These are phyloP conservation scores for Chlamydomonas sphaeroides DNA, from an alignment of 139 green algal genomes.

Conservation along the genomic window DNA sequence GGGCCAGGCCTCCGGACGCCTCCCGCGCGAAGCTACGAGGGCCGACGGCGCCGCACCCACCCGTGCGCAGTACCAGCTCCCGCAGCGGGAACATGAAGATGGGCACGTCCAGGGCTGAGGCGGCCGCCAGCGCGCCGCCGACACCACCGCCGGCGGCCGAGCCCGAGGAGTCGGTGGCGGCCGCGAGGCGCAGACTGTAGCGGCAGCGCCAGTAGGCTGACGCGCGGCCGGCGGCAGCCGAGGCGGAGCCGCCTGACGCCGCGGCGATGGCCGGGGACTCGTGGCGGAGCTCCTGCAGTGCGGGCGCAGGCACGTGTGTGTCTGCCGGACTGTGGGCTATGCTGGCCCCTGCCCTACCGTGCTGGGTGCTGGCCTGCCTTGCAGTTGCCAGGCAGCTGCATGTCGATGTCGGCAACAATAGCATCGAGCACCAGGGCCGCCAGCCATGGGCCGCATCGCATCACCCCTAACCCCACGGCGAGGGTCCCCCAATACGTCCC, in stretches of 20 bases:
- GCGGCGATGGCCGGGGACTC: not conserved
- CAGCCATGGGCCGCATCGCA: too few relatives aligned
- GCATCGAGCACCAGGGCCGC: too few relatives aligned
- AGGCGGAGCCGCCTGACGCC: not conserved
- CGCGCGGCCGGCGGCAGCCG: not conserved
- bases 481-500: too few relatives aligned
- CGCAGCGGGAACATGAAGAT: slow-evolving; percentile 66
- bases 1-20: too few relatives aligned
- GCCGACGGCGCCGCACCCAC: slow-evolving; percentile 21
- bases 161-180: not conserved
- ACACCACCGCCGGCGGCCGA: not conserved
- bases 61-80: slow-evolving; percentile 71
- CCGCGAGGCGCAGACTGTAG: slow-evolving; percentile 68
- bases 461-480: too few relatives aligned
- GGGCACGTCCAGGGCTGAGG: slow-evolving; percentile 69
- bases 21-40: too few relatives aligned
- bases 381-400: too few relatives aligned
- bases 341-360: too few relatives aligned
- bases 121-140: not conserved
- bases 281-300: not conserved
- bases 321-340: too few relatives aligned
- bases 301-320: too few relatives aligned
- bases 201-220: slow-evolving; percentile 80
- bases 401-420: too few relatives aligned
- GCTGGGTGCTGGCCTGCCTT: too few relatives aligned